Evolutionary conservation across 768 basidiomycete species (phyloP).

Genomic region (Pleurotus eryngii): DNA sequence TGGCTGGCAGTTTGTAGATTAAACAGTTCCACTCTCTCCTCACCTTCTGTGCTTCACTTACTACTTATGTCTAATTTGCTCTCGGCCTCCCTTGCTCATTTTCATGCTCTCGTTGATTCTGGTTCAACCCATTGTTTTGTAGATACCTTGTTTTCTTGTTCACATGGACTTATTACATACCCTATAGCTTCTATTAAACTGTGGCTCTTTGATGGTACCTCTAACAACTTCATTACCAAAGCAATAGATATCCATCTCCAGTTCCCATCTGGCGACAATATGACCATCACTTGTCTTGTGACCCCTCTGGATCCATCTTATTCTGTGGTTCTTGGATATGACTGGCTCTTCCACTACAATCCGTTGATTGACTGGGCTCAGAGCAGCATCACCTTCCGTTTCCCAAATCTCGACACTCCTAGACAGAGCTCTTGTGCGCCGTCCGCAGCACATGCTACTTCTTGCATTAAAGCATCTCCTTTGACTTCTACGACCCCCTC

Average conservation of each 20-base stretch:
- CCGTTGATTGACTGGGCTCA: conserved; percentile 30
- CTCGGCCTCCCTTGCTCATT: no score
- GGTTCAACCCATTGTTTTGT: no score
- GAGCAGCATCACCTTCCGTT: conserved; percentile 18
- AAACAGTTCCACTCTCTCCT: no score
- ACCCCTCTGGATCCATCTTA: conserved; percentile 16
- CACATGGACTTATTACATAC: no score
- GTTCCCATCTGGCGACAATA: conserved; percentile 25
- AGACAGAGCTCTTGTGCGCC: not conserved
- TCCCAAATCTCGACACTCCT: conserved; percentile 21
- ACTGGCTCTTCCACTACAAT: conserved; percentile 34
- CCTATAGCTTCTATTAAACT: no score
- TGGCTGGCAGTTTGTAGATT: no score
- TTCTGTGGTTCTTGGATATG: conserved; percentile 32
- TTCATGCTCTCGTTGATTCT: no score
- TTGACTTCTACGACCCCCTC: not conserved
- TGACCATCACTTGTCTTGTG: conserved; percentile 25
- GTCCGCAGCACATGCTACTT: not conserved
- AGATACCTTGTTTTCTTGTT: no score
- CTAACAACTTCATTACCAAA: no score
- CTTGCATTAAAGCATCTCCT: conserved; percentile 12
- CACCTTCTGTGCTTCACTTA: no score
- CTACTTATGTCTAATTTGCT: no score
- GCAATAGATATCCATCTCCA: conserved; percentile 1
- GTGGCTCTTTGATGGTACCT: no score